A percentile compares a stretch with the other conserved stretches of the same genome.
Evolutionary conservation across 208 protist species (phyloP).

Genomic region (Vickermania spadyakhi): DNA sequence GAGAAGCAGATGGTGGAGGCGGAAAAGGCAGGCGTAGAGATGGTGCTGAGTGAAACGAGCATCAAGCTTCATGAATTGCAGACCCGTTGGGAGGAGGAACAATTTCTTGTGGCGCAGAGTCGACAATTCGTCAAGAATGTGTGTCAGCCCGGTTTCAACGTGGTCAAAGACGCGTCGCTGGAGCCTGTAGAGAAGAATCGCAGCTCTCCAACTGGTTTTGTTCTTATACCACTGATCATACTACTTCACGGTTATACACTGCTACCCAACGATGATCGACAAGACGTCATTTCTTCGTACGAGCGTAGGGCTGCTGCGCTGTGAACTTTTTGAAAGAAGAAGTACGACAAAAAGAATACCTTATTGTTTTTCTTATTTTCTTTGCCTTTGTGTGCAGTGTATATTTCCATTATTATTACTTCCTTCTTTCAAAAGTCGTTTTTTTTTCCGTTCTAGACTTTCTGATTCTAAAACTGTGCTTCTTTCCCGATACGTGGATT

Average conservation of each 20-base stretch:
- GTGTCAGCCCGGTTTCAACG: slow-evolving; percentile 72
- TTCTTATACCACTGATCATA: slow-evolving; percentile 62
- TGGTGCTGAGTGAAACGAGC: slow-evolving; percentile 5
- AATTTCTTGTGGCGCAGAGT: slow-evolving; percentile 53
- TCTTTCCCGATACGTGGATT: too few relatives aligned
- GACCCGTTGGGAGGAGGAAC: slow-evolving; percentile 16
- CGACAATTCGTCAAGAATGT: slow-evolving; percentile 65
- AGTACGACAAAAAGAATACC: too few relatives aligned
- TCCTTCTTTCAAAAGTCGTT: background rate
- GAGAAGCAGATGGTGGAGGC: slow-evolving; percentile 27
- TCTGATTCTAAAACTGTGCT: too few relatives aligned
- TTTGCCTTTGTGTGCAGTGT: background rate
- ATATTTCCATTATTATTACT: background rate
- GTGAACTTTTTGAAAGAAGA: slow-evolving; percentile 1
- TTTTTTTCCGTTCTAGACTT: too few relatives aligned
- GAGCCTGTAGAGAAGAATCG: slow-evolving; percentile 65
- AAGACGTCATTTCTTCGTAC: slow-evolving; percentile 60
- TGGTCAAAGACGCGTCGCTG: slow-evolving; percentile 69
- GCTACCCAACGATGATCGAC: slow-evolving; percentile 44
- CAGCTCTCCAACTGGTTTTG: slow-evolving; percentile 64
- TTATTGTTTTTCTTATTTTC: background rate
- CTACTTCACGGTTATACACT: slow-evolving; percentile 78
- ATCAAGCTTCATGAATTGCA: slow-evolving; percentile 1
- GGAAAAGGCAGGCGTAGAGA: slow-evolving; percentile 8
- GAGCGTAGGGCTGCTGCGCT: slow-evolving; percentile 18